phyloP scores from a whole-genome alignment of 2,329 filamentous ascomycete species.

The Triangularia setosa region DNA sequence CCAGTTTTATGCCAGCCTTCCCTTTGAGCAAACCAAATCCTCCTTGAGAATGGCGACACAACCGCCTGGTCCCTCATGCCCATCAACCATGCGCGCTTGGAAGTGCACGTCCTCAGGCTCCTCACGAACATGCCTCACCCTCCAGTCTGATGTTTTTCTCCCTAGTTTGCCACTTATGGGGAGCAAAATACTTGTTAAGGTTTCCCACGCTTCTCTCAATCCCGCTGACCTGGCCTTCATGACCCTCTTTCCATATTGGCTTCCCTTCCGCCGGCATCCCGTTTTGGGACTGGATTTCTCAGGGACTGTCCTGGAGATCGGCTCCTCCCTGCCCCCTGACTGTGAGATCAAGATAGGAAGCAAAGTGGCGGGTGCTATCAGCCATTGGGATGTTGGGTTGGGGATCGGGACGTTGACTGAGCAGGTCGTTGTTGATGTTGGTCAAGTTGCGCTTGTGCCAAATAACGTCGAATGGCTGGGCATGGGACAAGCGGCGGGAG shows the following conservation, averaged over 20 bases:
- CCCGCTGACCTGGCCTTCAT: conserved; percentile 36
- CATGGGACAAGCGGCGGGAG: conserved; percentile 26
- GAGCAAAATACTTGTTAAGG: conserved; percentile 28
- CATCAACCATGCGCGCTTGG: conserved; percentile 9
- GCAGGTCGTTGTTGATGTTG: conserved; percentile 32
- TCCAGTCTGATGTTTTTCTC: neutral
- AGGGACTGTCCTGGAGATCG: conserved; percentile 32
- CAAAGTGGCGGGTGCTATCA: conserved; percentile 32
- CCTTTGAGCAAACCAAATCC: neutral
- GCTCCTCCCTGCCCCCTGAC: conserved; percentile 19
- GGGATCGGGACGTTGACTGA: conserved; percentile 34
- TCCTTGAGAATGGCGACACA: neutral
- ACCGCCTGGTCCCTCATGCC: neutral
- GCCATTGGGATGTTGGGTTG: conserved; percentile 25
- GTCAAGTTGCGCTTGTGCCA: conserved; percentile 30
- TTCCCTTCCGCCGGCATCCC: conserved; percentile 33
- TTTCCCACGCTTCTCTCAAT: conserved; percentile 36
- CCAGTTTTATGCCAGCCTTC: no score
- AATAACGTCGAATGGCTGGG: conserved; percentile 7
- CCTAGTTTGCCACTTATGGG: neutral
- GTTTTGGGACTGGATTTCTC: conserved; percentile 36
- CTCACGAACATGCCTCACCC: conserved; percentile 13
- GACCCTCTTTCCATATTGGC: conserved; percentile 29
- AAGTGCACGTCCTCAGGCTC: conserved; percentile 4
- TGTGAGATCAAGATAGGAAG: conserved; percentile 23